Evolutionary conservation across 164 flowering plant species (phyloP), one percentile per base, ranked within the genome.

Genomic region (Sextonia rubra): DNA sequence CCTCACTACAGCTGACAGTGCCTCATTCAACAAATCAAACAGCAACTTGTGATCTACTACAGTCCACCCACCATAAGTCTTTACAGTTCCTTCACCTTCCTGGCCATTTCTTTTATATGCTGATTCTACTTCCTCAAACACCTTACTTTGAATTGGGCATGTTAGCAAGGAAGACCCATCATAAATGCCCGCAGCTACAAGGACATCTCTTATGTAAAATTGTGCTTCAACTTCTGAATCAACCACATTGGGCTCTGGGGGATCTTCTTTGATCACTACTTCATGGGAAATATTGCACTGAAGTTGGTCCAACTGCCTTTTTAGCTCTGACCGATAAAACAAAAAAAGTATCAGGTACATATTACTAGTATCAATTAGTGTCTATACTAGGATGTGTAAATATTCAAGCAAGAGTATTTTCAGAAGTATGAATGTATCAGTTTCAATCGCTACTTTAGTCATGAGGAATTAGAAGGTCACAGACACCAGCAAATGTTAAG

Each of bases 91-190:
- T 49, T 76, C 76, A 68, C 77, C 56, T 48, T 82, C 80, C 37
- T 81, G 80, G 64, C 26, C 61, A 4, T 29, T 47, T 77, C 81
- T 82, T 73, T 20, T 80, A 62, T 85, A 76, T 44, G 88, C 68
- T 73, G 87, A 88, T 84, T 91, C 97, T 0, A 91, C 95, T 82
- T 92, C 85, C 60, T 90, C 85, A 76, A 84, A 91, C 37, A 88
- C 84, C 55, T 84, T 71, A 67, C 69, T 77, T 76, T 83, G 76
- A 27, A 92, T 82, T 12, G 86, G 90, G 76, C 82, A 87, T 52
- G 86, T 77, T 55, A 80, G 69, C 15, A 86, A 76, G 5, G 76
- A 70, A 70, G 87, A 77, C 69, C 86, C 86, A 68, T 84, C 80
- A 64, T 87, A 93, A 30, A 91, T 74, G 68, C 94, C 98, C 71